A percentile compares a stretch with the other conserved stretches of the same genome.
Evolutionary conservation across 169 alveolate genomes (phyloP).

Genomic region (Nephromyces sp.): DNA sequence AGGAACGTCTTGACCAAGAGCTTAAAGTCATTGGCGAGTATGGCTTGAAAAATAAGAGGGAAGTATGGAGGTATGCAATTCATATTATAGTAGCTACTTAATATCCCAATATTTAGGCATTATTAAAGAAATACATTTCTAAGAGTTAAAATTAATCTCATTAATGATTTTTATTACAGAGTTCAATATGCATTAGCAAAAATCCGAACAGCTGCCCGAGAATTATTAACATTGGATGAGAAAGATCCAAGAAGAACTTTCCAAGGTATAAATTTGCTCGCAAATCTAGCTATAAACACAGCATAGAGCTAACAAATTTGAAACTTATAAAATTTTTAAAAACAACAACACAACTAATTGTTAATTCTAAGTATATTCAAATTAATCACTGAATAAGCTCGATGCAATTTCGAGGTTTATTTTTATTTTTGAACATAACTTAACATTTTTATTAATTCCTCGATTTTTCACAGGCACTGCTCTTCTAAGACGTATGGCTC

Average conservation of each 20-base stretch:
- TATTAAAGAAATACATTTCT: neutral
- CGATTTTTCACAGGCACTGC: conserved; percentile 82
- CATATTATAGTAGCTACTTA: neutral
- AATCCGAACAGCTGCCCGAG: conserved; percentile 98
- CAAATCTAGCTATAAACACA: no score
- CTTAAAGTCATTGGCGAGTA: conserved; percentile 94
- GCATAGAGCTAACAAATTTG: no score
- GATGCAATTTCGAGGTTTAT: no score
- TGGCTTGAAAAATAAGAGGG: conserved; percentile 98
- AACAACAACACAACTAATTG: no score
- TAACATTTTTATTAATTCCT: no score
- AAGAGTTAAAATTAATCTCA: neutral
- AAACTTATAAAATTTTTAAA: no score
- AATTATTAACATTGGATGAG: conserved; percentile 92
- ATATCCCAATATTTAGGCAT: conserved; percentile 3
- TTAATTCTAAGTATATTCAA: no score
- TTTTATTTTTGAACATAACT: no score
- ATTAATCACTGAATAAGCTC: no score
- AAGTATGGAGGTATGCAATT: conserved; percentile 81
- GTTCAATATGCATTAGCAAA: conserved; percentile 94
- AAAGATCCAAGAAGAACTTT: conserved; percentile 88
- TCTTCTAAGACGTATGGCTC: conserved; percentile 93
- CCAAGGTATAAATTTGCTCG: conserved; percentile 82
- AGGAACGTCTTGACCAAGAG: conserved; percentile 88
- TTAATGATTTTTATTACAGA: neutral